Conservation (phyloP, 192 early-diverging fungal genomes). For the Podila epigama region DNA sequence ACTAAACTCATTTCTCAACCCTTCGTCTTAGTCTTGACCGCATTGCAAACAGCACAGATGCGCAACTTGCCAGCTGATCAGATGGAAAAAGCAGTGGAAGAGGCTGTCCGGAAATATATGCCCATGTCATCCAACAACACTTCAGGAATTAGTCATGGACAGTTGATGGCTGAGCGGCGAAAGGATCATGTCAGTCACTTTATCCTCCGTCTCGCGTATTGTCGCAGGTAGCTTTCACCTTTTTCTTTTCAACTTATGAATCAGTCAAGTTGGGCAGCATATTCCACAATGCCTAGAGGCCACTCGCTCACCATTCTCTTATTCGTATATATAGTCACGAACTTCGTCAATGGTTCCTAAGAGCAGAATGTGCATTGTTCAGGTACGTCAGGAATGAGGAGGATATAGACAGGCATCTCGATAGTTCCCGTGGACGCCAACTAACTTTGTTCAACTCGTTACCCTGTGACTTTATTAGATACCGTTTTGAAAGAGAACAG, state of each 20-base stretch:
- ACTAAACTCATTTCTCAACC: not conserved
- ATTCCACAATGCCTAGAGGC: no score
- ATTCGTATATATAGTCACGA: no score
- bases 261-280: no score
- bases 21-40: conserved; percentile 70
- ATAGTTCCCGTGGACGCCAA: no score
- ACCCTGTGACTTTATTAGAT: conserved; percentile 71
- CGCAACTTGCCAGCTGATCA: conserved; percentile 71
- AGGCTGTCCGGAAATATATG: conserved; percentile 64
- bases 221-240: conserved; percentile 60
- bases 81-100: conserved; percentile 57
- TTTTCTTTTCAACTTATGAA: not conserved
- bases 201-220: conserved; percentile 80
- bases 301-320: no score
- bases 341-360: no score
- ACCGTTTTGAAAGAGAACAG: conserved; percentile 54
- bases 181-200: conserved; percentile 88
- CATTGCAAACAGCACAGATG: conserved; percentile 82
- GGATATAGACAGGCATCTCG: conserved; percentile 75
- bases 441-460: conserved; percentile 83
- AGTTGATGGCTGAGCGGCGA: conserved; percentile 66
- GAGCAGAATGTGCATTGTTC: no score
- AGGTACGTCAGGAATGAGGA: no score
- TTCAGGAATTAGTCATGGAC: conserved; percentile 28
- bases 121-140: conserved; percentile 66